Evolutionary conservation across 345 rosid species (phyloP).

Genomic region (Acer campestre): DNA sequence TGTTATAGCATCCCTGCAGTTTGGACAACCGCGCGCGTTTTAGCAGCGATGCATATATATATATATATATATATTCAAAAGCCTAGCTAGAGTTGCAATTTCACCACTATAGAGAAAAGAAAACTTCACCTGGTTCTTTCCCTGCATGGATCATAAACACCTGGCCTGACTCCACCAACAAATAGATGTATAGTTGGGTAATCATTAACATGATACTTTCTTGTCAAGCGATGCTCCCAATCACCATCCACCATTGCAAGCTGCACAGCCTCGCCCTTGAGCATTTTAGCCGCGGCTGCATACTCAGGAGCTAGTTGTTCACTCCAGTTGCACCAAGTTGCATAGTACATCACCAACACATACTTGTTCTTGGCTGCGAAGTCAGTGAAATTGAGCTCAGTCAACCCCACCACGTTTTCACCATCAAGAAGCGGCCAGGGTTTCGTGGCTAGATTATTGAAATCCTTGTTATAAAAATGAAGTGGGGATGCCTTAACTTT

Average conservation of each 20-base stretch:
- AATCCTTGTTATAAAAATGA: no score
- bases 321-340: no score
- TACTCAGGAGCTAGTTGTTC: no score
- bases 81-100: no score
- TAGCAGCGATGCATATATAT: not conserved
- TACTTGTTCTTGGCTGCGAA: constrained; percentile 34
- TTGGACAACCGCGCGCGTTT: not conserved
- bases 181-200: constrained; percentile 23
- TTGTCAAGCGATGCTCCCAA: not conserved
- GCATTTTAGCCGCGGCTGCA: no score
- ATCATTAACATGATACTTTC: constrained; percentile 6
- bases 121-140: no score
- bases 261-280: no score
- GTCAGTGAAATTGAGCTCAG: constrained; percentile 39
- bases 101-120: no score
- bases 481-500: no score
- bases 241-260: constrained; percentile 27
- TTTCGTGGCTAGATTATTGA: no score
- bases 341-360: constrained; percentile 6
- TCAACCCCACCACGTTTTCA: constrained; percentile 45
- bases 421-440: constrained; percentile 24
- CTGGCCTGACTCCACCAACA: constrained; percentile 12
- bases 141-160: no score
- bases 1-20: constrained; percentile 42
- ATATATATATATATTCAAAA: no score